Evolutionary conservation across 352 stramenopile genomes (phyloP).

Genomic region (Aphanomyces astaci): DNA sequence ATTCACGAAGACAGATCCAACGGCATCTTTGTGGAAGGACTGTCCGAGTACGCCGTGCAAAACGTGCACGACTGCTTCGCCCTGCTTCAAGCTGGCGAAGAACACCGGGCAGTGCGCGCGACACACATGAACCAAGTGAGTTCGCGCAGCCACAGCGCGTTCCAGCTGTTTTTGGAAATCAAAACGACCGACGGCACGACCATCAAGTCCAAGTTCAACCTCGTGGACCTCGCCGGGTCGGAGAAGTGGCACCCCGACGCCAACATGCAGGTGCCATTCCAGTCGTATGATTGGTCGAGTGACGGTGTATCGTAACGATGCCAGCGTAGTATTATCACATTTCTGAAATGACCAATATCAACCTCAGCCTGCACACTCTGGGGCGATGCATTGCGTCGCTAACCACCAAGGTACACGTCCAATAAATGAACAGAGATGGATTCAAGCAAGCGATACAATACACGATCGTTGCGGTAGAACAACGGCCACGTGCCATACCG

Average conservation of each 20-base stretch:
- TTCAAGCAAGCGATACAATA: too few relatives aligned
- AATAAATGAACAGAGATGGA: too few relatives aligned
- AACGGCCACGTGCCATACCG: constrained; percentile 84
- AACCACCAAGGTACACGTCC: constrained; percentile 32
- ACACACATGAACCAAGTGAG: constrained; percentile 89
- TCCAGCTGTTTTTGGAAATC: constrained; percentile 81
- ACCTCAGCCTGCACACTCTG: constrained; percentile 87
- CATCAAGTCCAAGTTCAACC: constrained; percentile 90
- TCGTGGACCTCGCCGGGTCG: constrained; percentile 90
- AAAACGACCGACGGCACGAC: constrained; percentile 53
- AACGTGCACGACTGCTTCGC: constrained; percentile 79
- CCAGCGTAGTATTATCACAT: constrained; percentile 77
- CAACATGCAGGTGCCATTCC: constrained; percentile 57
- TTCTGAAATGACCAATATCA: constrained; percentile 93
- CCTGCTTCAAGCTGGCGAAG: constrained; percentile 72
- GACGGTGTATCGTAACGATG: constrained; percentile 46
- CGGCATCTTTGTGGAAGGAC: constrained; percentile 86
- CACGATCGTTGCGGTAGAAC: too few relatives aligned
- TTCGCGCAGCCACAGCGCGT: constrained; percentile 84
- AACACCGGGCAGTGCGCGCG: constrained; percentile 82
- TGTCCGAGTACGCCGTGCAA: constrained; percentile 86
- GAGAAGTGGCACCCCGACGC: constrained; percentile 88
- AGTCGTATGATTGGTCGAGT: constrained; percentile 38
- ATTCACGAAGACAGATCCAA: constrained; percentile 83
- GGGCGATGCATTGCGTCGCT: constrained; percentile 82